Evolutionary conservation across 257 asterid species (phyloP), one percentile per base, ranked within the genome.

Genomic region (Jacaranda mimosifolia): DNA sequence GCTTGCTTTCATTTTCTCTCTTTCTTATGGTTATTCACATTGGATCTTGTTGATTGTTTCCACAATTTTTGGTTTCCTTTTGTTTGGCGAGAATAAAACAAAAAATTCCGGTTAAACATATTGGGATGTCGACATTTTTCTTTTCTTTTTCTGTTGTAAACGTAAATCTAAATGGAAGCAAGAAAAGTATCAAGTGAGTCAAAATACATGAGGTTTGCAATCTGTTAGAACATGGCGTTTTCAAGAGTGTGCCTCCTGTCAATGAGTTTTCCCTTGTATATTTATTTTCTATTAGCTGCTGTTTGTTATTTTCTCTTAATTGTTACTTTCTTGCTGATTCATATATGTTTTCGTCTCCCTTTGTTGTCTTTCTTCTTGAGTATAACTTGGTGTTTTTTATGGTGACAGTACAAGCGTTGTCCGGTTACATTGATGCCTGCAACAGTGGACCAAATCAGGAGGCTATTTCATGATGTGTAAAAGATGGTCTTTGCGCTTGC

Each of bases 381-480:
- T 70, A 8, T 64, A 32, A 56, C 45, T 14, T n/a, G 19, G 76
- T 36, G 32, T 0, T 42, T 68, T 7, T 17, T 19, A 36, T 81
- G 79, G 79, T 53, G 19, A 66, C 97, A 93, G 99, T 92, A 95
- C 87, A 95, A 95, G 82, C 98, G 96, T 6, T 95, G 99, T 81
- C 98, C 99, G 6, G 91, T 91, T 43, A 95, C 99, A 10, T 45
- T 95, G 81, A 86, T 85, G 88, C 95, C 98, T 58, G 90, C 99
- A 36, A 80, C 93, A 7, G 97, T 95, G 79, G 98, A 95, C 70
- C 97, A 92, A 79, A 93, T 93, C 66, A 86, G 98, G 86, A 90
- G 99, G 91, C 90, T 95, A 55, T 95, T 91, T 79, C 94, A 92
- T 76, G 99, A 95, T 83, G 79, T 91, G 81, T 94, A 83, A 79